Conservation (phyloP, 2,329 filamentous ascomycete genomes). For the Xylariaceae sp. region DNA sequence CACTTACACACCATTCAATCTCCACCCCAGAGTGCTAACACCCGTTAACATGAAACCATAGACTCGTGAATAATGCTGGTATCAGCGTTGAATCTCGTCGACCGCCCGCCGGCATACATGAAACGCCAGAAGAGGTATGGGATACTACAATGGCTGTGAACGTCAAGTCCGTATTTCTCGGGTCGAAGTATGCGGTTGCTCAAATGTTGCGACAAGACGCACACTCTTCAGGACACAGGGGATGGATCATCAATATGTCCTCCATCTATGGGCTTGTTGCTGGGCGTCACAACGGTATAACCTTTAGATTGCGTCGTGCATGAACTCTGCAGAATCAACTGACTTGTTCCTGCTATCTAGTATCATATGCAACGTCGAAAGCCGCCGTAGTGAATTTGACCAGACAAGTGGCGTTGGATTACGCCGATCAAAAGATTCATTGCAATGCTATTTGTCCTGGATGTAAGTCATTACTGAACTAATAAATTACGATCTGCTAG, state of each 20-base stretch:
- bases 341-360: constrained; percentile 19
- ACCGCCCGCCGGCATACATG: constrained; percentile 46
- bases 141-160: constrained; percentile 46
- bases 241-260: constrained; percentile 54
- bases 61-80: constrained; percentile 54
- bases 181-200: constrained; percentile 47
- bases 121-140: constrained; percentile 48
- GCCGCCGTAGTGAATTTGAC: constrained; percentile 55
- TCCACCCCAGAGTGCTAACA: too few species aligned
- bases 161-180: constrained; percentile 42
- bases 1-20: too few species aligned
- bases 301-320: background rate
- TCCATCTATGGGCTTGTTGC: constrained; percentile 47
- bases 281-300: constrained; percentile 31
- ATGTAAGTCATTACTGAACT: constrained; percentile 33
- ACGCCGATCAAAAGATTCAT: constrained; percentile 51
- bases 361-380: constrained; percentile 51
- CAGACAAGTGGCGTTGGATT: constrained; percentile 51
- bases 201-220: constrained; percentile 55
- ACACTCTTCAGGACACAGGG: constrained; percentile 43
- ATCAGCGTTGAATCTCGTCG: constrained; percentile 43
- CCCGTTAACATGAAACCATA: constrained; percentile 22
- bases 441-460: constrained; percentile 58
- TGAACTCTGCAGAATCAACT: background rate
- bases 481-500: background rate